phyloP scores from a whole-genome alignment of 805 yeast genomes.

The Wickerhamiella lipophila region DNA sequence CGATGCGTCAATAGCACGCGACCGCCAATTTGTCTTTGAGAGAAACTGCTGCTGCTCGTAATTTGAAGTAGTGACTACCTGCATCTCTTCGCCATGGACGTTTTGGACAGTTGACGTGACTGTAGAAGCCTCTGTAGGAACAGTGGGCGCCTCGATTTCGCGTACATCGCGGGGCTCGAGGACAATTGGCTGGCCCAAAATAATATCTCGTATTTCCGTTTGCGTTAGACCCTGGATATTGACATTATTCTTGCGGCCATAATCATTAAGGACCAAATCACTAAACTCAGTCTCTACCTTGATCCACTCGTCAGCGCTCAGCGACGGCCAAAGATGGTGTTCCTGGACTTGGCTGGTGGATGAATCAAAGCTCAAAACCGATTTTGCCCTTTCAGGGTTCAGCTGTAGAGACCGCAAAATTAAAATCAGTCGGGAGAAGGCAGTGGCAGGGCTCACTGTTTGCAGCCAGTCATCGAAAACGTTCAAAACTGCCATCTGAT shows the following conservation, averaged over 20 bases:
- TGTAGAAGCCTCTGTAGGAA: slow-evolving; percentile 51
- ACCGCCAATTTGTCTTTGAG: slow-evolving; percentile 85
- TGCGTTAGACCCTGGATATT: slow-evolving; percentile 81
- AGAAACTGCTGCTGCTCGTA: slow-evolving; percentile 76
- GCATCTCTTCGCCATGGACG: slow-evolving; percentile 92
- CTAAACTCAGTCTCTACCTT: slow-evolving; percentile 77
- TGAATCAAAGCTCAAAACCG: slow-evolving; percentile 58
- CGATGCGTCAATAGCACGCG: slow-evolving; percentile 66
- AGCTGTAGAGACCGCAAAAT: slow-evolving; percentile 73
- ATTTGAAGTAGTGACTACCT: slow-evolving; percentile 80
- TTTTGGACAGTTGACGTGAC: slow-evolving; percentile 72
- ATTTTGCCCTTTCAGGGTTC: slow-evolving; percentile 60
- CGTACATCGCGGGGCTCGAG: slow-evolving; percentile 65
- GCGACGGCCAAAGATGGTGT: slow-evolving; percentile 90
- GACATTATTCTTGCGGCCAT: slow-evolving; percentile 72
- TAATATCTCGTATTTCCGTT: slow-evolving; percentile 84
- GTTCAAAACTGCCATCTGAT: slow-evolving; percentile 83
- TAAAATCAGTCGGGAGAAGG: slow-evolving; percentile 76
- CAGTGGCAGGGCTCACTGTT: slow-evolving; percentile 75
- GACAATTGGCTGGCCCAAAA: slow-evolving; percentile 82
- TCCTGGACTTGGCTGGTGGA: slow-evolving; percentile 51
- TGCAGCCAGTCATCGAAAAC: slow-evolving; percentile 91
- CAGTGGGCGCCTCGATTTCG: slow-evolving; percentile 58
- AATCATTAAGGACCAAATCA: slow-evolving; percentile 75
- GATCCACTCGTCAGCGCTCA: slow-evolving; percentile 82